phyloP scores from a whole-genome alignment of 495 filamentous ascomycete genomes.

The Penicillium argentinense region DNA sequence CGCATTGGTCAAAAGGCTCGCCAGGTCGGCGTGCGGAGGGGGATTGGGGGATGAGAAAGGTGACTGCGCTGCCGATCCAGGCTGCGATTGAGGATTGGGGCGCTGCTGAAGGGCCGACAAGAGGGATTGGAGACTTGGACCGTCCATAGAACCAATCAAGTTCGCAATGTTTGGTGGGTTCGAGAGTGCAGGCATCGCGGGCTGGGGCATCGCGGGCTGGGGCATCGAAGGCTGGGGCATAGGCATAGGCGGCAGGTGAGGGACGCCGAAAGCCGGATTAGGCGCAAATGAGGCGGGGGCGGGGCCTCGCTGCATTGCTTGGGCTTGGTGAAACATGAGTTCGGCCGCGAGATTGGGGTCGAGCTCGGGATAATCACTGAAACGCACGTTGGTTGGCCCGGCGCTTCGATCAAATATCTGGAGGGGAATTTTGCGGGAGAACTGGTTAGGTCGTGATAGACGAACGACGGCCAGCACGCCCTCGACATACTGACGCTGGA shows the following conservation, averaged over 20 bases:
- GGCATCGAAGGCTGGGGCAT: conserved; percentile 34
- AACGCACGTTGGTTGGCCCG: conserved; percentile 69
- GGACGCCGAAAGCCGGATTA: conserved; percentile 45
- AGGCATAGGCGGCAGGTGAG: conserved; percentile 33
- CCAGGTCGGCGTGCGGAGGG: conserved; percentile 53
- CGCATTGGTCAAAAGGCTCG: conserved; percentile 54
- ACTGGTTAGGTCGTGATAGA: conserved; percentile 66
- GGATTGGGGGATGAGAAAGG: conserved; percentile 35
- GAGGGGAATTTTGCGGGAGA: conserved; percentile 68
- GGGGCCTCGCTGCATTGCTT: conserved; percentile 53
- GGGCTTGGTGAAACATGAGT: conserved; percentile 71
- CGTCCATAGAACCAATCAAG: conserved; percentile 62
- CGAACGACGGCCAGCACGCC: conserved; percentile 84
- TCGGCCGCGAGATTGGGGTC: conserved; percentile 75
- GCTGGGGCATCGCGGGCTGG: conserved; percentile 41
- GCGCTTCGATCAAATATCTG: conserved; percentile 81
- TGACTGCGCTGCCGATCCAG: conserved; percentile 43
- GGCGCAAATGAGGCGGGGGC: conserved; percentile 43
- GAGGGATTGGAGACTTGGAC: conserved; percentile 69
- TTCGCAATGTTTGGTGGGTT: conserved; percentile 45
- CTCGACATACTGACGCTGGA: conserved; percentile 83
- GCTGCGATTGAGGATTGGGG: conserved; percentile 38
- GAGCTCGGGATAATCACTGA: conserved; percentile 80
- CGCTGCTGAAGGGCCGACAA: conserved; percentile 58
- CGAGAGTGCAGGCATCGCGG: conserved; percentile 29